Percentiles rank a stretch among this genome's conserved stretches.
Evolutionary conservation across 306 rosid genomes (phyloP).

Genomic region (Trichosanthes cucumerina): DNA sequence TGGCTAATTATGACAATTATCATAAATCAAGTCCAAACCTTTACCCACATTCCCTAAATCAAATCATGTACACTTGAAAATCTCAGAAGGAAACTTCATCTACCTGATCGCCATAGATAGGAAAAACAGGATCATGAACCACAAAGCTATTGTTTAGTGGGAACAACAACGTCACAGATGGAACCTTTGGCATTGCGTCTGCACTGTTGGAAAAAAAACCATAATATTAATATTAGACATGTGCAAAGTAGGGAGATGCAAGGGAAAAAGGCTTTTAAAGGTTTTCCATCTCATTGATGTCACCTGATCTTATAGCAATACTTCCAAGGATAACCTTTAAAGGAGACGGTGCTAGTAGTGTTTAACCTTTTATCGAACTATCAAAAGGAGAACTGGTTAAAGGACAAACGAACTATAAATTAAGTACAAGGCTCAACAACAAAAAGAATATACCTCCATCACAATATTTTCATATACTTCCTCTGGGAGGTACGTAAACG

Average conservation of each 20-base stretch:
- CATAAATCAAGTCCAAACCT: constrained; percentile 3
- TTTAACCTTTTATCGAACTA: constrained; percentile 72
- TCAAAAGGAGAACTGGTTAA: constrained; percentile 16
- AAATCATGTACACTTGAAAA: constrained; percentile 3
- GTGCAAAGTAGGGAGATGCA: neutral
- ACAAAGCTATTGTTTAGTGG: constrained; percentile 70
- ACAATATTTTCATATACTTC: constrained; percentile 49
- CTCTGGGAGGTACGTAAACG: constrained; percentile 81
- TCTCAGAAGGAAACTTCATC: constrained; percentile 14
- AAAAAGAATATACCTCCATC: constrained; percentile 43
- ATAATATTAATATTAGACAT: neutral
- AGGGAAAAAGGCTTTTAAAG: neutral
- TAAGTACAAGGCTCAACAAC: constrained; percentile 8
- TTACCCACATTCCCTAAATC: neutral
- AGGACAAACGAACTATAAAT: constrained; percentile 17
- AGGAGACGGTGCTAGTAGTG: constrained; percentile 38
- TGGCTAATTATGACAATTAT: neutral
- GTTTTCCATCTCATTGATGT: constrained; percentile 4
- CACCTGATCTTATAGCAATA: constrained; percentile 76
- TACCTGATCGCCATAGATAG: constrained; percentile 41
- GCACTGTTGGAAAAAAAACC: constrained; percentile 30
- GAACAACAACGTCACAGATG: constrained; percentile 57
- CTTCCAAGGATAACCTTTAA: constrained; percentile 64
- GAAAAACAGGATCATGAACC: constrained; percentile 51
- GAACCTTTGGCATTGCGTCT: constrained; percentile 49